Base-by-base conservation (phyloP, 148 eudicot genomes). In the Talinum fruticosum region DNA sequence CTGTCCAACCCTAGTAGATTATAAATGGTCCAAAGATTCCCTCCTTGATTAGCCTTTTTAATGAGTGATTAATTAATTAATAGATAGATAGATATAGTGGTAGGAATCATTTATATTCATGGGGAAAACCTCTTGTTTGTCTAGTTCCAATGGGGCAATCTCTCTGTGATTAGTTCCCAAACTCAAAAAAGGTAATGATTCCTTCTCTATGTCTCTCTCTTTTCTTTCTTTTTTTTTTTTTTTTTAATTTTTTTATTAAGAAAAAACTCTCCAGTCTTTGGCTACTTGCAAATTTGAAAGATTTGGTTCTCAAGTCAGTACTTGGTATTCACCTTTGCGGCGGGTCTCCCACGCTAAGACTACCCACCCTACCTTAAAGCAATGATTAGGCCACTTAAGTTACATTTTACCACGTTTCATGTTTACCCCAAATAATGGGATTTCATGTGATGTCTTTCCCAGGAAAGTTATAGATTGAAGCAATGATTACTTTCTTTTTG, bases 101-200 rank as follows among this genome's bases (percentile, higher is more conserved):
- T 68, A 12, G 18, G 30, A 78, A 82, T 82, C 77, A 88, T 85
- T 69, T 69, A 65, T 24, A 19, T 78, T 71, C 65, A 34, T 28
- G 45, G 81, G 72, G 23, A 84, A 84, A 77, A 69, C 75, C 69
- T 54, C 51, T 30, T 65, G 33, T 37, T 67, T 85, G 89, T 85
- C 84, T 72, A 83, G 84, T 89, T 89, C 88, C 83, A 7, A 72
- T 82, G 82, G 45, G 75, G 84, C 89, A 88, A 36, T 35, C 66
- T 80, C 81, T 78, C 83, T 62, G 83, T 73, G 66, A 19, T 80
- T 72, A 73, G 86, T 79, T 53, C 68, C 65, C 81, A 45, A 64
- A 36, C 53, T 82, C 45, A 21, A 53, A 59, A n/a, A 59, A 41
- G 57, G 65, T 7, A 75, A 75, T 75, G 41, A 75, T 13, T n/a